phyloP scores from a whole-genome alignment of 768 basidiomycete species.

The Lactarius psammicola region DNA sequence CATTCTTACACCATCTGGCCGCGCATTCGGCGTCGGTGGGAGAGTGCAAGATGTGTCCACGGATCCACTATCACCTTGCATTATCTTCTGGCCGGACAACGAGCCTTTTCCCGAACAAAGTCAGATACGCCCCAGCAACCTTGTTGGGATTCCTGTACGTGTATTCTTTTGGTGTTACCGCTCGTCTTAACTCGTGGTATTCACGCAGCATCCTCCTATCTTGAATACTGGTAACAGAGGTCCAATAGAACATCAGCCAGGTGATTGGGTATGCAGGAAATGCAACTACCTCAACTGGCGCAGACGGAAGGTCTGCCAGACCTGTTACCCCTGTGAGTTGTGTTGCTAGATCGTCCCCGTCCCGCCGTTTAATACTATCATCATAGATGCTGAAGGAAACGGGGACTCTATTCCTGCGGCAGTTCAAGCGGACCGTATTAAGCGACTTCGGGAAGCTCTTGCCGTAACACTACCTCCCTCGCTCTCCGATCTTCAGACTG shows the following conservation, averaged over 20 bases:
- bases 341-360: slow-evolving; percentile 4
- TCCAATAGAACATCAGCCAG: slow-evolving; percentile 76
- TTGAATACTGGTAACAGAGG: slow-evolving; percentile 87
- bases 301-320: slow-evolving; percentile 85
- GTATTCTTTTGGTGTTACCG: neutral
- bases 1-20: slow-evolving; percentile 79
- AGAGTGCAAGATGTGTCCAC: slow-evolving; percentile 75
- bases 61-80: slow-evolving; percentile 69
- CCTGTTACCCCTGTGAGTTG: slow-evolving; percentile 74
- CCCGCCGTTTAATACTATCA: slow-evolving; percentile 4
- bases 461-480: slow-evolving; percentile 21
- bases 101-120: slow-evolving; percentile 78
- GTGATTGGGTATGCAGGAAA: slow-evolving; percentile 64
- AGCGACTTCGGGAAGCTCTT: slow-evolving; percentile 72
- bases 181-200: slow-evolving; percentile 22
- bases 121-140: slow-evolving; percentile 60
- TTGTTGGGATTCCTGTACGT: slow-evolving; percentile 56
- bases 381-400: slow-evolving; percentile 78
- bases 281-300: slow-evolving; percentile 90
- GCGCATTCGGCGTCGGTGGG: slow-evolving; percentile 72
- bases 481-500: slow-evolving; percentile 1
- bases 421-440: slow-evolving; percentile 82
- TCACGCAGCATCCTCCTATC: slow-evolving; percentile 71
- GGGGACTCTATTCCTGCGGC: slow-evolving; percentile 84
- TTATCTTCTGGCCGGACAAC: slow-evolving; percentile 92